These are phyloP conservation scores for Pseudoperonospora humuli DNA, from an alignment of 352 stramenopile genomes.

Conservation along the genomic window DNA sequence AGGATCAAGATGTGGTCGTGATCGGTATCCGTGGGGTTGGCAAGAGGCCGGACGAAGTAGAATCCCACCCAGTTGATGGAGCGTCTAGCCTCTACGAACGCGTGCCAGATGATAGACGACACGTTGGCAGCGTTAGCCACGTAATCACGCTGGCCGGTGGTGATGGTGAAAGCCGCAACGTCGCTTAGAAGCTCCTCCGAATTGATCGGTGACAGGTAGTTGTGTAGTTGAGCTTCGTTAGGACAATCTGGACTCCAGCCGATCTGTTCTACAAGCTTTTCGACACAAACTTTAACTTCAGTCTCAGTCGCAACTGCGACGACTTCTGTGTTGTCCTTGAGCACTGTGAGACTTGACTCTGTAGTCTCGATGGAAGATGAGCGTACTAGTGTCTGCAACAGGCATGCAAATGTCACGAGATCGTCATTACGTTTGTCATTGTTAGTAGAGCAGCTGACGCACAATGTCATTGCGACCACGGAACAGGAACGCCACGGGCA, in stretches of 20 bases:
- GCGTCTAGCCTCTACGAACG: constrained; percentile 49
- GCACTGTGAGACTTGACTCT: constrained; percentile 35
- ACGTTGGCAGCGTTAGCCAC: constrained; percentile 77
- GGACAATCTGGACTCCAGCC: constrained; percentile 63
- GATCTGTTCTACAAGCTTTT: constrained; percentile 39
- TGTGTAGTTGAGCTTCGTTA: constrained; percentile 34
- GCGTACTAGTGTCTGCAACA: constrained; percentile 37
- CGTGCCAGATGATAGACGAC: constrained; percentile 75
- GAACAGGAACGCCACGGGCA: constrained; percentile 53
- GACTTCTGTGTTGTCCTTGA: constrained; percentile 37
- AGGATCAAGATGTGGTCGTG: constrained; percentile 61
- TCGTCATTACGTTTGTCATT: not conserved
- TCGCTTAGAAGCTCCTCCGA: constrained; percentile 53
- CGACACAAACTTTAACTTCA: constrained; percentile 44
- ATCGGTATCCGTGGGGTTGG: constrained; percentile 45
- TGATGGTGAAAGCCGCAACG: constrained; percentile 51
- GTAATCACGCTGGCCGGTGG: constrained; percentile 59
- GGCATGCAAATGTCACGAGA: not conserved
- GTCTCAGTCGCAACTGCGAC: constrained; percentile 30
- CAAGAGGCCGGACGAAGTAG: constrained; percentile 67
- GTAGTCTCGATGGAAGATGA: constrained; percentile 23
- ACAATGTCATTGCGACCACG: constrained; percentile 56
- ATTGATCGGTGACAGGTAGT: constrained; percentile 58
- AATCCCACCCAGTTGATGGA: constrained; percentile 79
- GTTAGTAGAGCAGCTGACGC: constrained; percentile 9